Percentiles rank a stretch among this genome's conserved stretches.
Evolutionary conservation across 2,329 filamentous ascomycete genomes (phyloP).

Genomic region (Zymoseptoria brevis): DNA sequence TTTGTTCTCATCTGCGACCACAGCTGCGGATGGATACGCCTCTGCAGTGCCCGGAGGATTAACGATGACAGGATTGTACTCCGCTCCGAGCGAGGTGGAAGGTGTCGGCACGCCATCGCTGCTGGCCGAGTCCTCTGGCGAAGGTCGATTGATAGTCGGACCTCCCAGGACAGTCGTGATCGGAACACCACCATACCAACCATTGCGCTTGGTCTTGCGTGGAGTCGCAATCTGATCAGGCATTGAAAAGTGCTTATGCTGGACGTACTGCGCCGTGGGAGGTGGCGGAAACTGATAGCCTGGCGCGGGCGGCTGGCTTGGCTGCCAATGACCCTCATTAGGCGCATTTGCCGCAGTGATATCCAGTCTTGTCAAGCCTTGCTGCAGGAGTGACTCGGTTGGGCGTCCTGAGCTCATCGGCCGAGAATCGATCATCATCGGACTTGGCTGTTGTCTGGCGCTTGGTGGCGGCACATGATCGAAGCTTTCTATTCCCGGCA

Average conservation of each 20-base stretch:
- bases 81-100: constrained; percentile 40
- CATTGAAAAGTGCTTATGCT: constrained; percentile 29
- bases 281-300: constrained; percentile 13
- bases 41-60: constrained; percentile 44
- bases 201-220: constrained; percentile 58
- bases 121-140: constrained; percentile 48
- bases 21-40: constrained; percentile 31
- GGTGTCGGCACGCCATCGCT: constrained; percentile 49
- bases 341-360: constrained; percentile 44
- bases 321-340: constrained; percentile 24
- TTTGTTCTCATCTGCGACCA: constrained; percentile 36
- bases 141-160: constrained; percentile 39
- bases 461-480: constrained; percentile 63
- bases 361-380: constrained; percentile 58
- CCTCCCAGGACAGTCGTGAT: constrained; percentile 16
- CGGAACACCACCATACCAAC: constrained; percentile 58
- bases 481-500: constrained; percentile 90
- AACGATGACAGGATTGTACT: constrained; percentile 46
- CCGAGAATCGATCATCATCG: constrained; percentile 63
- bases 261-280: constrained; percentile 25
- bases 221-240: constrained; percentile 42
- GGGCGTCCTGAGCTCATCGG: constrained; percentile 35
- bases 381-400: constrained; percentile 55
- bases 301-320: constrained; percentile 13
- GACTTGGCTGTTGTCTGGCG: constrained; percentile 56